Base-by-base conservation (phyloP, 1,284 basidiomycete genomes). In the Sutorius eximius region DNA sequence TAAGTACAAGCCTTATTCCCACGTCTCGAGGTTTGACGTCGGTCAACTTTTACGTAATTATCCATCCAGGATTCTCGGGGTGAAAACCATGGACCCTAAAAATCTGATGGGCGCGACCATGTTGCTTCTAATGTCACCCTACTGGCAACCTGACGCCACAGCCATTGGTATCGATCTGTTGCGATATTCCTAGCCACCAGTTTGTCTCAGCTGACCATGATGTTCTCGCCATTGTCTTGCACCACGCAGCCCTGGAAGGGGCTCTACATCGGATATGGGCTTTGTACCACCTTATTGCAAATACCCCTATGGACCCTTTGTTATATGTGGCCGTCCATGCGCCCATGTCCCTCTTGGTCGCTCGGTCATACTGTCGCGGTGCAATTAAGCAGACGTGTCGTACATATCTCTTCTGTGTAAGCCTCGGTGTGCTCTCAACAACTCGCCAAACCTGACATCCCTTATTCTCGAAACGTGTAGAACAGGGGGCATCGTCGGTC, bases 261-360 rank as follows among this genome's bases (percentile, higher is more conserved):
- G 15, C 40, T 72, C 43, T 70, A 68, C 56, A 53, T 81, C 29
- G 59, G 68, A 7, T 78, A 75, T 61, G 70, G 75, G 42, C 43
- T 77, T n/a, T 32, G 79, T 16, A 59, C 74, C 2, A 42, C 77
- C n/a, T 68, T 81, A 52, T 41, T 82, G 30, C 75, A 77, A 18
- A 49, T 82, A 49, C 82, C 82, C 2, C 61, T 77, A 49, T 83
- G 82, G 80, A 51, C 49, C 4, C 41, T 73, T 16, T 53, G 53
- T 24, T 66, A 64, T 38, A 38, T 62, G n/a, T 58, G 58, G 9
- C 61, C 59, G n/a, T 63, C 57, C 20, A 55, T 51, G 29, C 66
- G 71, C 18, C 68, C 67, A 29, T 53, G 59, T 34, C 52, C 55
- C 1, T 57, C 66, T 8, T 72, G 69, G 72, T 61, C 65, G 10